Evolutionary conservation across 2,329 filamentous ascomycete genomes (phyloP), one percentile per base, ranked within the genome.

Genomic region (Diaporthe humulicola): DNA sequence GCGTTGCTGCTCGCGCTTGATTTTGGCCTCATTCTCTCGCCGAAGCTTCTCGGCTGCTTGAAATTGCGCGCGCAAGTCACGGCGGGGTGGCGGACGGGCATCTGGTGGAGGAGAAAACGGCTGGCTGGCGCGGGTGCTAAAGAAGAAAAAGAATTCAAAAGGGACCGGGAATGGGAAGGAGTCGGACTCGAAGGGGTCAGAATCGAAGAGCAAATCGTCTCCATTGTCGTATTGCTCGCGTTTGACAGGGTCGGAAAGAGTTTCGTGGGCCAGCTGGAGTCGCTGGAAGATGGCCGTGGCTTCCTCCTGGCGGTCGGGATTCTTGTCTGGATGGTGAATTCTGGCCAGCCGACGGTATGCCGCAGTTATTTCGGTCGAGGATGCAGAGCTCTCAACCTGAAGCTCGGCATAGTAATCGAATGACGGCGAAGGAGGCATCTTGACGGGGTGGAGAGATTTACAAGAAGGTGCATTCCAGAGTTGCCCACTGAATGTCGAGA

Each of bases 311-410:
- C 79, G 76, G 3, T 69, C 64, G 1, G 75, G 78, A 52, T 81
- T 81, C 74, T 77, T 80, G 57, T 82, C 79, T 0, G 80, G 80
- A 48, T 82, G 79, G n/a, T 80, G 74, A 3, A 78, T 66, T 0
- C 56, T 74, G 5, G 78, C 80, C 10, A 81, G 42, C 1, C 77
- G 77, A 10, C 77, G 77, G 69, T 80, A 81, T 12, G 79, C 73
- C 1, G 77, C 52, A 12, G 70, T 79, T 54, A 82, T 76, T 6
- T 82, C 77, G 15, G 77, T 48, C 0, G 52, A 5, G 2, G 79
- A 76, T 4, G 79, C 80, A 1, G 73, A 75, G 22, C 28, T 42
- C 15, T 77, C 75, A 45, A 81, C 75, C 75, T 76, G 76, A n/a
- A 82, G 80, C 74, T 75, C 64, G 40, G 75, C 70, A 61, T 82